Base-by-base conservation (phyloP, 2,329 filamentous ascomycete species). In the Fonsecaea pugnacius region DNA sequence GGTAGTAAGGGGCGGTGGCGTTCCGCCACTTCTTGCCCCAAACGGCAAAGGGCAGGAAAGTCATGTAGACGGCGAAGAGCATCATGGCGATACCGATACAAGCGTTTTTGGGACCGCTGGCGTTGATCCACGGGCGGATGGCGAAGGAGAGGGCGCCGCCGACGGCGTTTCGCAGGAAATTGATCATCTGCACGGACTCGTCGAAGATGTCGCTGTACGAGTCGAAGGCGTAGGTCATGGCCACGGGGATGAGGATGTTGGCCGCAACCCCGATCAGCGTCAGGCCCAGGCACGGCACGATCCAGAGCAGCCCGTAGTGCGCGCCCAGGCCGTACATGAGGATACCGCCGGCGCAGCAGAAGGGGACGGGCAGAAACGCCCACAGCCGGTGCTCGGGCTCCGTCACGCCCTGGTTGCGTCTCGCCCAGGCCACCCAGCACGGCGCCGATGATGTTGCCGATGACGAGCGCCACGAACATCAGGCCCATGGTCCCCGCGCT, bases 191-290 rank as follows among this genome's bases (percentile, higher is more conserved):
- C 3, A 58, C 18, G 14, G 56, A 36, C 24, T 58, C 56, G n/a
- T 36, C 36, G 5, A 40, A 36, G 24, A 38, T 40, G 43, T 18
- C 18, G 32, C 12, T 24, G 38, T 58, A 58, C n/a, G 27, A 12
- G 38, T 58, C 56, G 18, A 50, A 33, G 40, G 46, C 40, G 38
- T 58, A 58, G n/a, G 40, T 46, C 56, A 58, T 58, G 56, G 18
- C n/a, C 12, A 58, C 32, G 36, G 18, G 14, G 54, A 18, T 24
- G 9, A 33, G 16, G 16, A n/a, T 16, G 14, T 18, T 48, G 7
- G 46, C 18, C 6, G 21, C 30, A 9, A 58, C 30, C 12, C 21
- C 12, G 56, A 58, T 58, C 18, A 54, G 32, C 10, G 24, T 32
- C 27, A 38, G 27, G 56, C 36, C 56, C 12, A 58, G 16, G 32